Conservation (phyloP, 441 rosid genomes). For the Pelargonium myrrhifolium region DNA sequence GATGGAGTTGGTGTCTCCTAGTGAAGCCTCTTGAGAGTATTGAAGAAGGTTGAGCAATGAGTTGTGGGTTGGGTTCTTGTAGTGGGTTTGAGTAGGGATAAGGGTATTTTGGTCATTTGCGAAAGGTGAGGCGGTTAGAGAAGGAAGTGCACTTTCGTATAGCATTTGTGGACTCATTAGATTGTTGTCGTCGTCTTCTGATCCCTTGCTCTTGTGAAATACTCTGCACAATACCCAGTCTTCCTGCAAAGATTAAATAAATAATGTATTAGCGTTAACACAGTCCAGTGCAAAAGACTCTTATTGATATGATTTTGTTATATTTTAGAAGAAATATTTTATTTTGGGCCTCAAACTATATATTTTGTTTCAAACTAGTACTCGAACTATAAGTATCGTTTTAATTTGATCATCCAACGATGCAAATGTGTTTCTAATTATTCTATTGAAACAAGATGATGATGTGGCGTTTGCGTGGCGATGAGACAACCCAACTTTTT, state of each 20-base stretch:
- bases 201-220: constrained; percentile 56
- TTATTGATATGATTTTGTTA: neutral
- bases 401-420: no score
- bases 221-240: constrained; percentile 96
- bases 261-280: neutral
- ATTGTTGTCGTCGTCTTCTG: constrained; percentile 16
- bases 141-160: constrained; percentile 25
- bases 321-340: no score
- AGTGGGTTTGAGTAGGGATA: constrained; percentile 15
- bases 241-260: constrained; percentile 40
- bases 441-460: no score
- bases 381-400: no score
- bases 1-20: constrained; percentile 14
- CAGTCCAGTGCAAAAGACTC: neutral
- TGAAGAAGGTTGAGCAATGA: constrained; percentile 45
- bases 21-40: constrained; percentile 21
- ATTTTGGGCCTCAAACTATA: no score
- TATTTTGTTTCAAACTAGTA: no score
- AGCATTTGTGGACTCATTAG: constrained; percentile 26
- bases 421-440: no score
- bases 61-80: constrained; percentile 26
- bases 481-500: no score
- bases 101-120: neutral
- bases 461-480: no score
- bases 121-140: neutral